Base-by-base conservation (phyloP, 2,329 filamentous ascomycete species). In the Xylariaceae sp. region DNA sequence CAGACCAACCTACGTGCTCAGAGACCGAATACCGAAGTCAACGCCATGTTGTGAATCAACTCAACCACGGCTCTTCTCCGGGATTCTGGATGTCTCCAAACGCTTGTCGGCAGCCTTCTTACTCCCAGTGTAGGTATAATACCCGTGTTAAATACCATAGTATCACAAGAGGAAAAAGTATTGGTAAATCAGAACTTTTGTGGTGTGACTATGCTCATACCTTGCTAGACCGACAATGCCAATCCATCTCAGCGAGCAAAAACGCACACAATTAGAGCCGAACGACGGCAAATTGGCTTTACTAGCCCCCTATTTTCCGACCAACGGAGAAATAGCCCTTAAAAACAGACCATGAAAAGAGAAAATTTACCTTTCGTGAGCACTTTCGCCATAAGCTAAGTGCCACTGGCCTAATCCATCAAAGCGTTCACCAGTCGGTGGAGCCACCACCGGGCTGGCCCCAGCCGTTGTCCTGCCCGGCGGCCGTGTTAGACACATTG, bases 121-220 rank as follows among this genome's bases (percentile, higher is more conserved):
- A 5, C 26, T 26, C 26, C 26, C 26, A 26, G 26, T 8, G 26
- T n/a, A n/a, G n/a, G n/a, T 8, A 26, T 8, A 26, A 8, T 26
- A 26, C 26, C 26, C 26, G 26, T 34, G 13, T 12, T 34, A 34
- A 15, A 34, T 12, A 21, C 16, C 21, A 7, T 12, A 43, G 15
- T 18, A 37, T 34, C n/a, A 47, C 32, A 30, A 19, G 16, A 12
- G 40, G 26, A 16, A 36, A 36, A 9, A 2, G 2, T 16, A 47
- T 36, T 16, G 29, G 7, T 7, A 49, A 37, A 48, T 36, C 51
- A 49, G 36, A 51, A 43, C 41, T 54, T 54, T 48, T 44, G 32
- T 34, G 6, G 29, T 53, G 29, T 13, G 26, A 47, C 56, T 41
- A n/a, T 50, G 48, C 54, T n/a, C n/a, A n/a, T 58, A 54, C 36